Evolutionary conservation across 2,329 filamentous ascomycete species (phyloP), one percentile per base, ranked within the genome.

Genomic region (Thermoascus crustaceus): DNA sequence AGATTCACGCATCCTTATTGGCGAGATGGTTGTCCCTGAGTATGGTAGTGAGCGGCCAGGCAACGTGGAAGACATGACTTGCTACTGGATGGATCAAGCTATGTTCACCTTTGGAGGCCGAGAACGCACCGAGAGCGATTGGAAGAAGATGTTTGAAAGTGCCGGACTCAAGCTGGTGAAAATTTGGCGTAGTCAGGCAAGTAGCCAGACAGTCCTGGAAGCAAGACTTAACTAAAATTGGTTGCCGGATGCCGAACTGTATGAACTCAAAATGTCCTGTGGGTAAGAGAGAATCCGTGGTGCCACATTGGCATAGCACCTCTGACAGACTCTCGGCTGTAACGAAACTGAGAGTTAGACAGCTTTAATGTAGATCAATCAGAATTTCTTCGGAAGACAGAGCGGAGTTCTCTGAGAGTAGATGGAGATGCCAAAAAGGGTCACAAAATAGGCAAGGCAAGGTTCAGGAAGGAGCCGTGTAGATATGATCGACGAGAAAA

Each of bases 21-120:
- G 44, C 16, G 49, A 53, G 20, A 52, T 52, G 39, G 36, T 49
- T 9, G 39, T 54, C 9, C 52, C 49, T 0, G 39, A 40, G 8
- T 43, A 41, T 7, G 39, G 39, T 11, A 41, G 35, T 7, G 38
- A 38, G 22, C 41, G 41, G 7, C 41, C 41, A 1, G 41, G 41
- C 18, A 34, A 29, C n/a, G 43, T 47, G 7, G 42, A 46, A 30
- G 54, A 55, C 22, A 49, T 52, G 48, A 42, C 45, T 5, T 40
- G 45, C 3, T 49, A 54, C 35, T 53, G 50, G 49, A 49, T 55
- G 43, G 52, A 55, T 27, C 40, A 51, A 17, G 45, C 53, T 30
- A 51, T 54, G 35, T 50, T 58, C 45, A 42, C 54, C 7, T 47
- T 50, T 26, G 52, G 54, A 17, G 56, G 55, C 22, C 52, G 55